A percentile compares a stretch with the other conserved stretches of the same genome.
These are phyloP conservation scores for Dendrobium chrysotoxum DNA, from an alignment of 106 monocot genomes.

Conservation along the genomic window DNA sequence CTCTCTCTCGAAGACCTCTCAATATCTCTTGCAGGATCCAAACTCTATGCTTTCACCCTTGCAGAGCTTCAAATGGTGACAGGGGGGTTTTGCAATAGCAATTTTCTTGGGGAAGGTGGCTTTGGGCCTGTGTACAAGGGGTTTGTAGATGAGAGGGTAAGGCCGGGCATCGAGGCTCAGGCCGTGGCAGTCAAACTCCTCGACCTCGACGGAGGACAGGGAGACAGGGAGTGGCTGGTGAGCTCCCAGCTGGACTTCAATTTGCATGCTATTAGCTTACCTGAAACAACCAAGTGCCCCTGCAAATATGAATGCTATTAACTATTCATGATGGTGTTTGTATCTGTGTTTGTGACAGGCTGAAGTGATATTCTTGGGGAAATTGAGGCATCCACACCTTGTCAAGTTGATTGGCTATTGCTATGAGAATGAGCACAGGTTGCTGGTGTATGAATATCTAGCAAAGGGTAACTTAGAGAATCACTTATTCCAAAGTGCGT, in stretches of 20 bases:
- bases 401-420: slow-evolving; percentile 62
- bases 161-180: slow-evolving; percentile 30
- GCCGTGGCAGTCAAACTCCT: slow-evolving; percentile 53
- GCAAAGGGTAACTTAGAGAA: slow-evolving; percentile 51
- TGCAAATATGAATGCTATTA: neutral
- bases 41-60: slow-evolving; percentile 31
- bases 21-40: slow-evolving; percentile 39
- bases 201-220: slow-evolving; percentile 45
- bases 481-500: slow-evolving; percentile 50
- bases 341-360: slow-evolving; percentile 17
- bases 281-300: no score
- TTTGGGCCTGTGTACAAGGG: slow-evolving; percentile 65
- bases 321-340: neutral
- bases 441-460: slow-evolving; percentile 58
- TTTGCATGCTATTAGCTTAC: no score
- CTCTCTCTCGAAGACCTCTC: slow-evolving; percentile 48
- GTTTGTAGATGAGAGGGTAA: slow-evolving; percentile 32
- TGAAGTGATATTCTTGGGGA: slow-evolving; percentile 48
- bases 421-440: slow-evolving; percentile 52
- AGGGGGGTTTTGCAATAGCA: slow-evolving; percentile 31
- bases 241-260: neutral
- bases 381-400: slow-evolving; percentile 45
- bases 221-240: slow-evolving; percentile 65
- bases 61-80: slow-evolving; percentile 35
- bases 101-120: slow-evolving; percentile 48